phyloP scores from a whole-genome alignment of 2,329 filamentous ascomycete species.

The Arthrinium phaeospermum region DNA sequence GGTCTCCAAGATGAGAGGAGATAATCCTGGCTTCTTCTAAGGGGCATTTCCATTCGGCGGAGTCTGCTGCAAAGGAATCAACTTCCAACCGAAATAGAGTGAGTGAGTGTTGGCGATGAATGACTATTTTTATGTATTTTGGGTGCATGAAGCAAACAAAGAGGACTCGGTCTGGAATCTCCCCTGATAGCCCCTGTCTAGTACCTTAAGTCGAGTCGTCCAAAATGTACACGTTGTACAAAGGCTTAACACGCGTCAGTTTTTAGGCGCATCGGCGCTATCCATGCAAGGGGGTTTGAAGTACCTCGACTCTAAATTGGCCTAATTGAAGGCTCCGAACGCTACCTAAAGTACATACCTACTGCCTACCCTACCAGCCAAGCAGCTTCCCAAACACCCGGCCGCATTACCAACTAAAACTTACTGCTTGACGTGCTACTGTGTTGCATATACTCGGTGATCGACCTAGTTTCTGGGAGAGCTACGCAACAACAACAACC shows the following conservation, averaged over 20 bases:
- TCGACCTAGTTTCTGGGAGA: neutral
- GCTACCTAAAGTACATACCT: neutral
- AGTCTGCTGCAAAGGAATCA: neutral
- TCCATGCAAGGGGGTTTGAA: neutral
- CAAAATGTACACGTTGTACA: conserved; percentile 10
- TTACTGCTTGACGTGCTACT: neutral
- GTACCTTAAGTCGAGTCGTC: neutral
- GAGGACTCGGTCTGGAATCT: neutral
- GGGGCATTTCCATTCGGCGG: neutral
- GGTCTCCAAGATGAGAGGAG: neutral
- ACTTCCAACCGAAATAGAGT: neutral
- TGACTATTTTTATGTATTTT: neutral
- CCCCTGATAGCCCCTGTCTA: neutral
- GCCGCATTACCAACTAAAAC: neutral
- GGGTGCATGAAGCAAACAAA: neutral
- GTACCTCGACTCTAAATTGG: neutral
- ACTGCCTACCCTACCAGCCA: neutral
- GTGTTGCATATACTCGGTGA: neutral
- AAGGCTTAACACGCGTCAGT: neutral
- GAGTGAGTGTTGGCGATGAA: neutral
- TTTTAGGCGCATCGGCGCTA: neutral
- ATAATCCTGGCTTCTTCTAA: neutral
- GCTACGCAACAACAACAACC: neutral
- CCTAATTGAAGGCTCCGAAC: neutral
- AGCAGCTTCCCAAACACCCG: neutral